Evolutionary conservation across 192 early-diverging fungal species (phyloP).

Genomic region (Linnemannia elongata): DNA sequence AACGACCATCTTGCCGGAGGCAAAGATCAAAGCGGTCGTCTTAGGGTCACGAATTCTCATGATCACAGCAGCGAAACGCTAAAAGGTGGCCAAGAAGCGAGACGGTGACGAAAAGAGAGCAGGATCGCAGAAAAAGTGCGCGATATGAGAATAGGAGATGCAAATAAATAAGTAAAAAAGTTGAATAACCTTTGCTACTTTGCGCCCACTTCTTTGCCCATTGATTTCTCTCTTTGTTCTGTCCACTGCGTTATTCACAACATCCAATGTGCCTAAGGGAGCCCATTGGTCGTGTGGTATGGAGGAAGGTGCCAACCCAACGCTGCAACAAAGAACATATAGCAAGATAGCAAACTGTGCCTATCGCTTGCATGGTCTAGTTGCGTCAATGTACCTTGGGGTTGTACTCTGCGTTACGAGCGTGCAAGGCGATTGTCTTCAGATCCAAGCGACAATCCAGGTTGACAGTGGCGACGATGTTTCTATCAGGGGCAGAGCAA

Average conservation of each 20-base stretch:
- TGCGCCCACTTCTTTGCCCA: constrained; percentile 6
- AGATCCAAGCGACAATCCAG: constrained; percentile 96
- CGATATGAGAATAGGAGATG: background rate
- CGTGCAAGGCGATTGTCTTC: constrained; percentile 98
- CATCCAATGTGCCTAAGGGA: background rate
- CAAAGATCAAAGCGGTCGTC: constrained; percentile 99
- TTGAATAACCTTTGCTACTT: constrained; percentile 28
- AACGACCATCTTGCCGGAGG: constrained; percentile 99
- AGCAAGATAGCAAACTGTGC: background rate
- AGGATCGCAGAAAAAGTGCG: constrained; percentile 19
- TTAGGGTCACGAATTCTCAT: constrained; percentile 99
- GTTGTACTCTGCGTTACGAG: constrained; percentile 99
- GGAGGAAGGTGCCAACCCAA: background rate
- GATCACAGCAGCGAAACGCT: constrained; percentile 99
- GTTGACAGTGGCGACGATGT: constrained; percentile 99
- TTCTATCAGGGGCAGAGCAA: constrained; percentile 66
- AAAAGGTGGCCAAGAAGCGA: constrained; percentile 1
- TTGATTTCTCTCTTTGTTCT: background rate
- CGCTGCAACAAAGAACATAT: background rate
- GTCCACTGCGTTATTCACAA: background rate
- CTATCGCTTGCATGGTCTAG: too few relatives aligned
- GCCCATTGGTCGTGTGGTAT: background rate
- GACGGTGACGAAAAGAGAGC: constrained; percentile 16
- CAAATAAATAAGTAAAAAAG: constrained; percentile 29
- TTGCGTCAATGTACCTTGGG: constrained; percentile 85